These are phyloP conservation scores for Lactarius evosmus DNA, from an alignment of 768 basidiomycete species.

Conservation along the genomic window DNA sequence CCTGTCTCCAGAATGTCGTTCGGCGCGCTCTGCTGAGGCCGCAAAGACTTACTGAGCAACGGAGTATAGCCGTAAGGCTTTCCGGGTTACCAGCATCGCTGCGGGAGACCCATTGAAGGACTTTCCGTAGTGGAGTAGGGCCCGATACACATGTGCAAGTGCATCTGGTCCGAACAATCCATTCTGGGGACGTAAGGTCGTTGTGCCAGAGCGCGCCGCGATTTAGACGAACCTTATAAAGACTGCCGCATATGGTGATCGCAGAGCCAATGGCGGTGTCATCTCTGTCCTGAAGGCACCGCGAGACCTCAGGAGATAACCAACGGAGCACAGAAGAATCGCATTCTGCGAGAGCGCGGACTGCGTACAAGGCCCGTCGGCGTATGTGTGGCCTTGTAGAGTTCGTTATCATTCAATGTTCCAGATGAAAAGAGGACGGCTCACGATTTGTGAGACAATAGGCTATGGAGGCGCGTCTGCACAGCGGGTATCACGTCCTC, in stretches of 20 bases:
- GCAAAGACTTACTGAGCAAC: slow-evolving; percentile 18
- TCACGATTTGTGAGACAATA: slow-evolving; percentile 75
- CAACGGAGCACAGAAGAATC: slow-evolving; percentile 18
- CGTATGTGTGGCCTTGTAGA: slow-evolving; percentile 3
- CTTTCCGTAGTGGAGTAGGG: slow-evolving; percentile 10
- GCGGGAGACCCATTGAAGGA: slow-evolving; percentile 1
- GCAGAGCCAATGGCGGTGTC: slow-evolving; percentile 20
- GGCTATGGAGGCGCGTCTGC: slow-evolving; percentile 56
- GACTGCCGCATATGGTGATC: slow-evolving; percentile 16
- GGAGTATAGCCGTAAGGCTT: slow-evolving; percentile 19
- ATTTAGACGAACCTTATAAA: slow-evolving; percentile 20
- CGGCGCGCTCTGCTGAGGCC: background rate
- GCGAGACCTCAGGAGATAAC: slow-evolving; percentile 22
- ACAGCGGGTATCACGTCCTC: slow-evolving; percentile 76
- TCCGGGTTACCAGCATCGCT: slow-evolving; percentile 16
- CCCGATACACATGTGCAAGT: slow-evolving; percentile 5
- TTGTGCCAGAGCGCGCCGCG: background rate
- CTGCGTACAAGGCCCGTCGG: slow-evolving; percentile 21
- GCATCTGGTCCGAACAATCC: slow-evolving; percentile 17
- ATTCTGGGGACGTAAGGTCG: slow-evolving; percentile 19
- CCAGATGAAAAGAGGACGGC: slow-evolving; percentile 39
- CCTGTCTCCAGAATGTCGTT: slow-evolving; percentile 12
- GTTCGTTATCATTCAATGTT: background rate
- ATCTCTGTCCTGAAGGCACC: slow-evolving; percentile 23
- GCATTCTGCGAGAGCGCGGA: slow-evolving; percentile 18